A percentile compares a stretch with the other conserved stretches of the same genome.
phyloP scores from a whole-genome alignment of 768 basidiomycete genomes.

The Tephrocybe sp. region DNA sequence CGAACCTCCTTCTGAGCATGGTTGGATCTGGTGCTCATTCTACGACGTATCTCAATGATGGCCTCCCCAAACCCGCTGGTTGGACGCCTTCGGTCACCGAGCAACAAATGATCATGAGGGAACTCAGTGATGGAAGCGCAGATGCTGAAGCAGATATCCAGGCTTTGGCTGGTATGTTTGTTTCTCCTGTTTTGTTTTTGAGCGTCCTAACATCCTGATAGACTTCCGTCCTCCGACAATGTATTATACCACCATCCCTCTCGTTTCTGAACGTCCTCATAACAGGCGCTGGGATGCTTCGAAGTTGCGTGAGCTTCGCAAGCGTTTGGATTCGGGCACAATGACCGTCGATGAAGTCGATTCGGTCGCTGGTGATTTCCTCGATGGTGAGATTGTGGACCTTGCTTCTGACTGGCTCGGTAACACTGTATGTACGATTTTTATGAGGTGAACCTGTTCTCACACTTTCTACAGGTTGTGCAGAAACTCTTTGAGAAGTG shows the following conservation, averaged over 20 bases:
- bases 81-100: constrained; percentile 80
- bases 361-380: constrained; percentile 82
- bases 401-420: constrained; percentile 98
- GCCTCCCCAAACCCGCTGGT: constrained; percentile 57
- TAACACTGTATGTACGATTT: constrained; percentile 65
- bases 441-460: not conserved
- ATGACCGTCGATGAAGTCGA: constrained; percentile 87
- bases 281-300: constrained; percentile 93
- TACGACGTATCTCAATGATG: constrained; percentile 52
- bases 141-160: constrained; percentile 86
- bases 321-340: constrained; percentile 86
- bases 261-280: constrained; percentile 80
- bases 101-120: constrained; percentile 96
- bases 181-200: constrained; percentile 2
- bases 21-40: constrained; percentile 73
- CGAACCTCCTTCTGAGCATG: constrained; percentile 87
- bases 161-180: constrained; percentile 76
- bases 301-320: constrained; percentile 90
- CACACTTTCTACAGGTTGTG: constrained; percentile 58
- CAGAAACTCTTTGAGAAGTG: constrained; percentile 96
- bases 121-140: constrained; percentile 71
- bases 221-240: constrained; percentile 91
- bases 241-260: constrained; percentile 95
- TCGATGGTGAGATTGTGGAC: constrained; percentile 93
- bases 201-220: constrained; percentile 32